These are phyloP conservation scores for Pistacia atlantica DNA, from an alignment of 345 rosid species.

Conservation along the genomic window DNA sequence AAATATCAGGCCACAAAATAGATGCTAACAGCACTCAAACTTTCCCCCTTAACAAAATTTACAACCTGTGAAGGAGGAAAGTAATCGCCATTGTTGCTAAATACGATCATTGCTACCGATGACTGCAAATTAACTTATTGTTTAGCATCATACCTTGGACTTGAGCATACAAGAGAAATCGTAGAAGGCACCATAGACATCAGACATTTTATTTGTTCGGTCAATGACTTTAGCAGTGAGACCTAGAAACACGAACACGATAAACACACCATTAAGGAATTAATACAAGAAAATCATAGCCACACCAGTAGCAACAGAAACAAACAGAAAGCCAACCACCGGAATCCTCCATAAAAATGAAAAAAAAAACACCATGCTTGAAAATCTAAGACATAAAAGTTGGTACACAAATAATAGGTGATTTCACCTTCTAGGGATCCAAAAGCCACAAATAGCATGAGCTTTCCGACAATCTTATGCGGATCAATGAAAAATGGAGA, in stretches of 20 bases:
- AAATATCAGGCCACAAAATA: neutral
- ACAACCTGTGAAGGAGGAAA: neutral
- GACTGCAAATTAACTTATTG: too few species aligned
- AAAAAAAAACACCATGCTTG: too few species aligned
- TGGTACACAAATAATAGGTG: too few species aligned
- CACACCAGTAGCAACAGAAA: neutral
- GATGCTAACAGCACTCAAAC: neutral
- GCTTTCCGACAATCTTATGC: neutral
- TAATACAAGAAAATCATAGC: neutral
- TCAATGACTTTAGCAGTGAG: conserved; percentile 87
- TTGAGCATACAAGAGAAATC: conserved; percentile 77
- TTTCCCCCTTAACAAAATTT: neutral
- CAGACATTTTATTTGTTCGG: conserved; percentile 78
- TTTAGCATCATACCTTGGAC: conserved; percentile 53
- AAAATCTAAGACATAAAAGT: too few species aligned
- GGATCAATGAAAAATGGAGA: neutral
- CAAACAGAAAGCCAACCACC: neutral
- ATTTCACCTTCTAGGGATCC: neutral
- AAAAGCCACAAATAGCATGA: neutral
- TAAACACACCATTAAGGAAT: neutral
- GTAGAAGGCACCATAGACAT: conserved; percentile 86
- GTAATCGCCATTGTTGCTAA: neutral
- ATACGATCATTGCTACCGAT: neutral
- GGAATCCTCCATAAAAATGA: too few species aligned
- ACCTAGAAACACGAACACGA: conserved; percentile 46